A percentile compares a stretch with the other conserved stretches of the same genome.
These are phyloP conservation scores for Leccinum boreale DNA, from an alignment of 768 basidiomycete species.

Conservation along the genomic window DNA sequence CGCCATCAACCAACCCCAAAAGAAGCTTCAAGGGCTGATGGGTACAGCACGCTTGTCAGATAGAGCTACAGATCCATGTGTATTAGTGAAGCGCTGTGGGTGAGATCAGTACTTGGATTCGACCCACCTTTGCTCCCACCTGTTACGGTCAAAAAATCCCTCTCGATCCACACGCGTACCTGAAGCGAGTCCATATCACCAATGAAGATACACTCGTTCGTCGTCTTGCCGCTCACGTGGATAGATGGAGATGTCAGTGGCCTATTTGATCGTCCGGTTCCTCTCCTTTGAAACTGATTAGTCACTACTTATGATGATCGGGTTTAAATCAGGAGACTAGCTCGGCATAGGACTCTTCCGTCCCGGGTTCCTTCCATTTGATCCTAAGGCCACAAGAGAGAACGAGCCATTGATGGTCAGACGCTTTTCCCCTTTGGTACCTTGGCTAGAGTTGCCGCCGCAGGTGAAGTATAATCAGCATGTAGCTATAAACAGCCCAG, in stretches of 20 bases:
- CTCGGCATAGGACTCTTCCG: neutral
- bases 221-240: neutral
- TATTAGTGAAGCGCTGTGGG: neutral
- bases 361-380: neutral
- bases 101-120: neutral
- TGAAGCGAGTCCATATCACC: constrained; percentile 3
- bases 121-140: neutral
- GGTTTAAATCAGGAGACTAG: constrained; percentile 1
- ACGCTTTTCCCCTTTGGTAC: neutral
- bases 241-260: neutral
- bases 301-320: neutral
- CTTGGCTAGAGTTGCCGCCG: neutral
- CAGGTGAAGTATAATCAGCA: neutral
- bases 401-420: neutral
- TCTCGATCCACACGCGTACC: constrained; percentile 4
- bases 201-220: neutral
- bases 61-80: neutral
- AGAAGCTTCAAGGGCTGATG: constrained; percentile 9
- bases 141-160: neutral
- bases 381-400: neutral
- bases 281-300: neutral
- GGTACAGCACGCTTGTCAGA: neutral
- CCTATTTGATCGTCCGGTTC: neutral
- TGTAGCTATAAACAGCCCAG: neutral
- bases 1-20: constrained; percentile 9